These are phyloP conservation scores for Lentinula detonsa DNA, from an alignment of 768 basidiomycete genomes.

Conservation along the genomic window DNA sequence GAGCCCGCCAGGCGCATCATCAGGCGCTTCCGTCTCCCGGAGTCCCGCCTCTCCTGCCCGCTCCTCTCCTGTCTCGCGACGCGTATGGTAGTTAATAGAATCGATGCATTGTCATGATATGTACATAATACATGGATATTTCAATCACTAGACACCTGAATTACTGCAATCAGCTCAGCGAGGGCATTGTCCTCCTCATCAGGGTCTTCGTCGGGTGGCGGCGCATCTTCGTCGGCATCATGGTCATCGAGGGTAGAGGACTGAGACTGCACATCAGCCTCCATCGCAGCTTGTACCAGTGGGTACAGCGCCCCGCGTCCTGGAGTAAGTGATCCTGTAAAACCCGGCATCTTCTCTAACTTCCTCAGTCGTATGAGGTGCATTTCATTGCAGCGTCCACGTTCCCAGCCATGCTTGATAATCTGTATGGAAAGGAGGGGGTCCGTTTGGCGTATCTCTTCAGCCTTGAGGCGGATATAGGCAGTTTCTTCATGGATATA, in stretches of 20 bases:
- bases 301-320: background rate
- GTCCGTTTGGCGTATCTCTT: background rate
- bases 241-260: background rate
- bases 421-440: conserved; percentile 3
- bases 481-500: conserved; percentile 8
- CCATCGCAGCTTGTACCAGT: background rate
- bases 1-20: no score
- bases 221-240: background rate
- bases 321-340: background rate
- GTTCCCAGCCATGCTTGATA: background rate
- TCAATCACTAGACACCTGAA: background rate
- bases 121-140: background rate
- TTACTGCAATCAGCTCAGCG: background rate
- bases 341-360: background rate
- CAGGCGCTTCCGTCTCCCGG: no score
- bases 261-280: no score
- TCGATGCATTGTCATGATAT: background rate
- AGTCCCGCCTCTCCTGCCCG: background rate
- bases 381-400: background rate
- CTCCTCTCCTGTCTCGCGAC: background rate
- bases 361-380: background rate
- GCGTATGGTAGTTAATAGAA: background rate
- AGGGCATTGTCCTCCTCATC: background rate
- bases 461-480: background rate
- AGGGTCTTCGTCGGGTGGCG: background rate